A percentile compares a stretch with the other conserved stretches of the same genome.
phyloP scores from a whole-genome alignment of 1,284 basidiomycete genomes.

The Cutaneotrichosporon curvatum region DNA sequence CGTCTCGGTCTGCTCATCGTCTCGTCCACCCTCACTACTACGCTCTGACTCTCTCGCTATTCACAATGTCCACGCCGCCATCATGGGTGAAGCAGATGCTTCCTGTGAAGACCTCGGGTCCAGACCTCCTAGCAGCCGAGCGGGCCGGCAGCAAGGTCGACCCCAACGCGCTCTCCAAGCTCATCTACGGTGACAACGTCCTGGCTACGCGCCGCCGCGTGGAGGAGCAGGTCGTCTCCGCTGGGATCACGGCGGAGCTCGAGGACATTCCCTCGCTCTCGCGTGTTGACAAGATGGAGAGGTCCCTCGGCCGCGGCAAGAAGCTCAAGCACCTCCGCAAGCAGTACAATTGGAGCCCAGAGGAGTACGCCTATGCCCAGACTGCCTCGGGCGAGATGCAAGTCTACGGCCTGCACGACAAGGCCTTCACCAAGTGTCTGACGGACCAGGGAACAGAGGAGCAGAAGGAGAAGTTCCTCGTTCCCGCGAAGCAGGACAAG shows the following conservation, averaged over 20 bases:
- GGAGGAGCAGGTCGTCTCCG: slow-evolving; percentile 1
- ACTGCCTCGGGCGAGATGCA: slow-evolving; percentile 5
- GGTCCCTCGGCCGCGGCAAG: slow-evolving; percentile 11
- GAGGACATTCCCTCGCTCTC: neutral
- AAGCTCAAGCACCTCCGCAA: slow-evolving; percentile 7
- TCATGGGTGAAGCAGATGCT: slow-evolving; percentile 10
- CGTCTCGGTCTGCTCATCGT: too few species aligned
- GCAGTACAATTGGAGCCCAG: slow-evolving; percentile 3
- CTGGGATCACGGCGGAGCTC: neutral
- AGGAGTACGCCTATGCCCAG: slow-evolving; percentile 4
- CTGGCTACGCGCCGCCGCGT: slow-evolving; percentile 6
- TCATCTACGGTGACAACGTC: slow-evolving; percentile 8
- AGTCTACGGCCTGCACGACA: slow-evolving; percentile 11
- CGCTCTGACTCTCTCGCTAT: too few species aligned
- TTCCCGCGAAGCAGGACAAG: slow-evolving; percentile 8
- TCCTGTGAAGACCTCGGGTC: slow-evolving; percentile 5
- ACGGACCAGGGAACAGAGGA: slow-evolving; percentile 10
- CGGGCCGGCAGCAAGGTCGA: slow-evolving; percentile 6
- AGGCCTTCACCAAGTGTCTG: slow-evolving; percentile 11
- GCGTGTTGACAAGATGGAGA: slow-evolving; percentile 2
- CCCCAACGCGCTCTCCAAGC: slow-evolving; percentile 2
- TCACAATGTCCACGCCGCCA: neutral
- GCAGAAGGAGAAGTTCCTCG: slow-evolving; percentile 10
- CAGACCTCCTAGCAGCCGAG: slow-evolving; percentile 7
- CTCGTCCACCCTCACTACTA: too few species aligned